Percentiles rank a stretch among this genome's conserved stretches.
These are phyloP conservation scores for Nakazawaea wyomingensis DNA, from an alignment of 805 yeast genomes.

Conservation along the genomic window DNA sequence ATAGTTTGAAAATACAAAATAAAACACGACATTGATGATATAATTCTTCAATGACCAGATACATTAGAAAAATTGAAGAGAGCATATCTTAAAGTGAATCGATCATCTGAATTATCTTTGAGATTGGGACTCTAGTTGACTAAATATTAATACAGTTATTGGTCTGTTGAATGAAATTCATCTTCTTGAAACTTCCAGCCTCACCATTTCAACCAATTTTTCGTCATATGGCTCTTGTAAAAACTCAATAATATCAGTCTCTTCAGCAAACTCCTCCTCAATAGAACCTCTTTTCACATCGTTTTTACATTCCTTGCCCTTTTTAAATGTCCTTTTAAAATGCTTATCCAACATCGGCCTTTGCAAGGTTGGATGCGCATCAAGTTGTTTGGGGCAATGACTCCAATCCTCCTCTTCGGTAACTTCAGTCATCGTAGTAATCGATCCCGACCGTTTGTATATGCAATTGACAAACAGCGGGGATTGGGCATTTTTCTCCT, in stretches of 20 bases:
- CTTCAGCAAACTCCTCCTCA: background rate
- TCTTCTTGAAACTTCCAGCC: too few relatives aligned
- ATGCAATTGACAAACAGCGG: background rate
- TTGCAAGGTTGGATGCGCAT: background rate
- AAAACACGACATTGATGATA: too few relatives aligned
- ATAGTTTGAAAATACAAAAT: too few relatives aligned
- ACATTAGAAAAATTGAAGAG: too few relatives aligned
- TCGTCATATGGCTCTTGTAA: background rate
- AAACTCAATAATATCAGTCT: background rate
- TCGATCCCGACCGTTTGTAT: constrained; percentile 1
- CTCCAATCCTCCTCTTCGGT: constrained; percentile 3
- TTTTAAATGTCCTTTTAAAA: too few relatives aligned
- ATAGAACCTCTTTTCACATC: background rate
- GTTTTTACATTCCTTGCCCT: too few relatives aligned
- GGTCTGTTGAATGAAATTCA: too few relatives aligned
- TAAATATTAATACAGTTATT: too few relatives aligned
- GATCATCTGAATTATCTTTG: background rate
- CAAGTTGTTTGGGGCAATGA: background rate
- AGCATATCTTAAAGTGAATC: too few relatives aligned
- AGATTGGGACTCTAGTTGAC: too few relatives aligned
- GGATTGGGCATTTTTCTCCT: background rate
- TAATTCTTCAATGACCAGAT: too few relatives aligned
- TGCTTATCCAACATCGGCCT: background rate
- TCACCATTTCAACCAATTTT: background rate
- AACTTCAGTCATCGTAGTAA: constrained; percentile 7